Conservation (phyloP, 371 early-diverging fungal species). For the Phascolomyces articulosus region DNA sequence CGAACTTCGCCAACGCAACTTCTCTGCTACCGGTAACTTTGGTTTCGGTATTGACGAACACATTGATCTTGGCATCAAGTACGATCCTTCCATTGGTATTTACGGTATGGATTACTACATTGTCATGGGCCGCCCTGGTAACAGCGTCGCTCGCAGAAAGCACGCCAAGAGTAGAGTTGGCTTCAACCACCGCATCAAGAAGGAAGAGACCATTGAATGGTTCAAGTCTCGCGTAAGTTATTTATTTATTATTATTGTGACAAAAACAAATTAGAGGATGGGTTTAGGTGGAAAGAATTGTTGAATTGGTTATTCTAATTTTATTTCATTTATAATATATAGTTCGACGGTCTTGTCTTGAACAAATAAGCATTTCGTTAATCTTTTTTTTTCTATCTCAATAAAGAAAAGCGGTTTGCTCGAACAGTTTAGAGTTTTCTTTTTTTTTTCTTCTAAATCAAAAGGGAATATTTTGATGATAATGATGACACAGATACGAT, state of each 20-base stretch:
- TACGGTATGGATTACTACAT: conserved; percentile 99
- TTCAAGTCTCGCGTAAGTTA: conserved; percentile 76
- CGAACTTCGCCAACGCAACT: conserved; percentile 96
- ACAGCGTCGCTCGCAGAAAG: conserved; percentile 97
- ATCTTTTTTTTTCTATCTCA: not conserved
- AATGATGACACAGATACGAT: too few species aligned
- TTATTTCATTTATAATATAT: conserved; percentile 11
- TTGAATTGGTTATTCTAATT: too few species aligned
- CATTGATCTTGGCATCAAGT: conserved; percentile 99
- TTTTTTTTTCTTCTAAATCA: too few species aligned
- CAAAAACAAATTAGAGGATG: too few species aligned
- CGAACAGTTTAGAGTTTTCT: too few species aligned
- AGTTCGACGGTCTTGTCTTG: conserved; percentile 88
- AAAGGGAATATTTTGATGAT: too few species aligned
- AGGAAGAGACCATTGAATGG: conserved; percentile 85
- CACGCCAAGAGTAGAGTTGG: conserved; percentile 89
- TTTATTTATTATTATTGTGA: not conserved
- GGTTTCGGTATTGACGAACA: conserved; percentile 99
- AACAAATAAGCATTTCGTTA: conserved; percentile 69
- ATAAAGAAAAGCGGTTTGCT: conserved; percentile 5
- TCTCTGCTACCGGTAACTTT: conserved; percentile 99
- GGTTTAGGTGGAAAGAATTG: too few species aligned
- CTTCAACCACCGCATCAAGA: conserved; percentile 91
- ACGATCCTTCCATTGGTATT: conserved; percentile 99
- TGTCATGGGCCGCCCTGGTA: conserved; percentile 98